Evolutionary conservation across 192 early-diverging fungal genomes (phyloP), one percentile per base, ranked within the genome.

Genomic region (Coemansia sp.): DNA sequence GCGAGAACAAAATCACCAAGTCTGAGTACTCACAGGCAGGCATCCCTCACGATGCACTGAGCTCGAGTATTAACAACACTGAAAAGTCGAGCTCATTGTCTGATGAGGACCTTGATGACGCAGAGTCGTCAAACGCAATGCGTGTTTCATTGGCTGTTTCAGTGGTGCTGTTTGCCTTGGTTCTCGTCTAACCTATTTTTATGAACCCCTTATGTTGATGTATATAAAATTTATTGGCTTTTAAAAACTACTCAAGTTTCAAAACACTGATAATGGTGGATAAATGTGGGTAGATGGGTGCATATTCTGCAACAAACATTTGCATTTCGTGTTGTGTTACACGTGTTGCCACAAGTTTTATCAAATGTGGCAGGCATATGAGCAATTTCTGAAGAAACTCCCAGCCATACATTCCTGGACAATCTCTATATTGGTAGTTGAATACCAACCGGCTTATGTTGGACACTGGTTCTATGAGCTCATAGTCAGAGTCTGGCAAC

Each of bases 141-240:
- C 14, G 21, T 26, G 51, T 53, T 28, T 53, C 51, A 0, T 9
- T 53, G 51, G 26, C 51, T 2, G 51, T 28, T 5, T 18, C 26
- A 14, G 21, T 24, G 10, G 4, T 53, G 26, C 26, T 53, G 17
- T 9, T 23, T 53, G 26, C 51, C 6, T 10, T 26, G 0, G 15
- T 53, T 15, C 8, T 53, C 5, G 21, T 53, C 26, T 53, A 53
- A 53, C 51, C n/a, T 26, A 53, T 14, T 25, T 14, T 26, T 26
- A 53, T 15, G 21, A 53, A 44, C 40, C 40, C 4, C 40, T 51
- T 7, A 15, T 15, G 21, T 51, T 23, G 25, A 26, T 53, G 51
- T 53, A 53, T 53, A 53, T 53, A 53, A 53, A 53, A 51, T 44
- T 44, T 44, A 44, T 44, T 51, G 21, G 12, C 51, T 53, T 53